These are phyloP conservation scores for Ceraceosorus guamensis DNA, from an alignment of 1,284 basidiomycete species.

Conservation along the genomic window DNA sequence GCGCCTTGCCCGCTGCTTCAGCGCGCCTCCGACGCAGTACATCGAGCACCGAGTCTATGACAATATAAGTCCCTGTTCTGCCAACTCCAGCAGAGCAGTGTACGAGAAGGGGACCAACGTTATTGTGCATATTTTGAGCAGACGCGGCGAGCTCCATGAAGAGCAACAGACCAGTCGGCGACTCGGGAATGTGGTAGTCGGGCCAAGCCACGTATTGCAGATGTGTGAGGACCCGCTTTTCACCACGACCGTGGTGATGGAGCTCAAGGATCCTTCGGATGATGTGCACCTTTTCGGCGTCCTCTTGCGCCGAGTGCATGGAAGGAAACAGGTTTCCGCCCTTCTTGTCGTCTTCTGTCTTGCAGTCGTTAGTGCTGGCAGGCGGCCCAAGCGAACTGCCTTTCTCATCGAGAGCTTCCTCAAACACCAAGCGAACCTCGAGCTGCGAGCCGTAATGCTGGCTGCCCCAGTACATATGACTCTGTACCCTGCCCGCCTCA, in stretches of 20 bases:
- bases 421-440: constrained; percentile 24
- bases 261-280: constrained; percentile 31
- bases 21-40: constrained; percentile 13
- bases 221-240: constrained; percentile 25
- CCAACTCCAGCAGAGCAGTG: constrained; percentile 48
- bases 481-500: constrained; percentile 81
- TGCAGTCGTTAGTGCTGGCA: constrained; percentile 1
- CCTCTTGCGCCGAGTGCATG: background rate
- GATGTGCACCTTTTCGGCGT: constrained; percentile 12
- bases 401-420: constrained; percentile 15
- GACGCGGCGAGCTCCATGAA: constrained; percentile 29
- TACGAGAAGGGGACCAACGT: constrained; percentile 36
- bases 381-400: constrained; percentile 7
- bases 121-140: constrained; percentile 12
- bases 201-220: constrained; percentile 46
- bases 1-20: background rate
- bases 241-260: constrained; percentile 10
- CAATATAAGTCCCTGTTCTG: constrained; percentile 41
- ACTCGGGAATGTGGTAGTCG: constrained; percentile 42
- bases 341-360: background rate
- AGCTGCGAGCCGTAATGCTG: constrained; percentile 60
- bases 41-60: constrained; percentile 36
- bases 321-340: constrained; percentile 17
- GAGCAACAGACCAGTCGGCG: constrained; percentile 29
- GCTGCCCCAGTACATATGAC: constrained; percentile 81